Conservation (phyloP, 2,329 filamentous ascomycete genomes). For the Colletotrichum gigasporum region DNA sequence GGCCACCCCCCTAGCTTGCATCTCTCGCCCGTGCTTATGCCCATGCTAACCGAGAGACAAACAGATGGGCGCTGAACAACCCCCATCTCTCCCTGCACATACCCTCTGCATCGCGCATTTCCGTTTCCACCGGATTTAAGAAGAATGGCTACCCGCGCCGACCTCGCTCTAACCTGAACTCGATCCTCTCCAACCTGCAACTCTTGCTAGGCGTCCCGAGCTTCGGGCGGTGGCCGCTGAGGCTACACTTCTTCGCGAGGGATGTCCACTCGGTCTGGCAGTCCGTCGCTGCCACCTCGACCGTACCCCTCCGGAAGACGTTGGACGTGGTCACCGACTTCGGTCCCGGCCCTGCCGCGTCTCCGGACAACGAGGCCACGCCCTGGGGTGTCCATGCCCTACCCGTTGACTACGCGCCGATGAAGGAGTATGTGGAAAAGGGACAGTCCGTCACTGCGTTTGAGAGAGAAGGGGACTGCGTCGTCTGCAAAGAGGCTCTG, state of each 20-base stretch:
- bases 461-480: conserved; percentile 64
- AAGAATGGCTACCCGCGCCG: conserved; percentile 63
- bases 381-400: conserved; percentile 63
- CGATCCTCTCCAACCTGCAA: conserved; percentile 82
- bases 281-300: conserved; percentile 60
- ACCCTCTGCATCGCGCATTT: conserved; percentile 68
- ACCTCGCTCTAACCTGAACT: conserved; percentile 69
- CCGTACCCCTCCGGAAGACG: conserved; percentile 55
- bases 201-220: conserved; percentile 81
- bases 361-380: conserved; percentile 2
- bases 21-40: background rate
- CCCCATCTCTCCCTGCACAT: conserved; percentile 85
- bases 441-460: conserved; percentile 62
- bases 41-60: background rate
- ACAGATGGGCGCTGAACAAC: conserved; percentile 91
- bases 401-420: conserved; percentile 62
- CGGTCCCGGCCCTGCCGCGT: conserved; percentile 35
- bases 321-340: conserved; percentile 69
- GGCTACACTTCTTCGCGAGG: conserved; percentile 78
- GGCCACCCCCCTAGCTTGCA: conserved; percentile 11
- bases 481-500: conserved; percentile 60
- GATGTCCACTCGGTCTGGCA: conserved; percentile 78
- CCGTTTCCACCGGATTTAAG: conserved; percentile 60
- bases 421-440: conserved; percentile 65
- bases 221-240: conserved; percentile 85